Evolutionary conservation across 2,329 filamentous ascomycete genomes (phyloP), one percentile per base, ranked within the genome.

Genomic region (Penicillium sp.): DNA sequence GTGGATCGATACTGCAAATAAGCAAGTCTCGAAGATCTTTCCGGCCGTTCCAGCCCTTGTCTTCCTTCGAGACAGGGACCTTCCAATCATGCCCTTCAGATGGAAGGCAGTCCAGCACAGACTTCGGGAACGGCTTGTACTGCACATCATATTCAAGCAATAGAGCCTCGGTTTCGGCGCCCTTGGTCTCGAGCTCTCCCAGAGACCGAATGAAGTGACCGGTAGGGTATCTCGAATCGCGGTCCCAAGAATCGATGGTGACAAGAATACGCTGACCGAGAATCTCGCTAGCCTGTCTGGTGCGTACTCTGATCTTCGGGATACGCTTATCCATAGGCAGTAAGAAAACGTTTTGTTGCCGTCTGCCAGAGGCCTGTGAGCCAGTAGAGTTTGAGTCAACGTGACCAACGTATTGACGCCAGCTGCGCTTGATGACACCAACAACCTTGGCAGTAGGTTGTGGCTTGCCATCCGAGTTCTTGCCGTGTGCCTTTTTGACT

Each of bases 251-350:
- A 75, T 99, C 94, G 63, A 99, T 95, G 0, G 92, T 92, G 41
- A 97, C 91, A 11, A 99, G 76, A 49, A 99, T 87, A 56, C 95
- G 87, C 79, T 97, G 94, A 5, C 94, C 94, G 29, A 97, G 76
- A 4, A 99, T 83, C 68, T 96, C 91, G 16, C 87, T 86, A 25
- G 92, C 92, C 75, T 97, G 94, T 50, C 94, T 84, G 11, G 94
- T 97, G 50, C 92, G 87, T 53, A 99, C 86, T 45, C 92, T 86
- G 67, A 99, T 97, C 79, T 97, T 99, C 2, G 94, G 94, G 23
- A 99, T 90, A 68, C 91, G 89, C 80, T 96, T 97, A 76, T 99
- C 93, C 93, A 99, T 97, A 4, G 94, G 92, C 48, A 97, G 87
- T 19, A 99, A 82, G 75, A 99, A 99, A 15, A 99, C 92, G 16